Base-by-base conservation (phyloP, 768 basidiomycete genomes). In the Termitomyces sp. region DNA sequence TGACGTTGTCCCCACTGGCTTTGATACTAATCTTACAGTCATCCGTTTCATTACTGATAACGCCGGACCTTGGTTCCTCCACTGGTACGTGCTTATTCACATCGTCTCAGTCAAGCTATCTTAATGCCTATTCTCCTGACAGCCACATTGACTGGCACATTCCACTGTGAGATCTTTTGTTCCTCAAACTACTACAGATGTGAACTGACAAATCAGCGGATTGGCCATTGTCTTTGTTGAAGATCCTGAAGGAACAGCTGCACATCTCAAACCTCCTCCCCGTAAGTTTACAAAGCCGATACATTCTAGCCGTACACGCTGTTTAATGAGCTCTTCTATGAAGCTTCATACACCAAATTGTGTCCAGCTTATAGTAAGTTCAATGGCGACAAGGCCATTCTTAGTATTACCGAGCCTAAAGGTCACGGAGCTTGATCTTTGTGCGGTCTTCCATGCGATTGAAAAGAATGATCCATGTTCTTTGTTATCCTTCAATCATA, bases 221-320 rank as follows among this genome's bases (percentile, higher is more conserved):
- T 62, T 75, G 10, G 71, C 71, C 5, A 62, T 72, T 27, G 69
- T 76, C 8, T 70, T 70, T 17, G 71, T 73, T 1, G 73, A 71
- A 59, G 69, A 75, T 40, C 37, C 46, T 21, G 25, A 47, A 11
- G 46, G 37, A 0, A 55, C 46, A 19, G 17, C 35, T 0, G 45
- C 54, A 8, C 45, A 40, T 19, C 19, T 35, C 29, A 55, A 55
- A 17, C 37, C 45, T 27, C 45, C 37, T 37, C 54, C 54, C 41
- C 46, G 54, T 55, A 16, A 38, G 54, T 48, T 40, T 29, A n/a
- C n/a, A n/a, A n/a, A n/a, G n/a, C n/a, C n/a, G n/a, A n/a, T n/a
- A n/a, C n/a, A n/a, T n/a, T n/a, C n/a, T n/a, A n/a, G n/a, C n/a
- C n/a, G n/a, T n/a, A n/a, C n/a, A n/a, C n/a, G n/a, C n/a, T n/a